phyloP scores from a whole-genome alignment of 306 rosid genomes.

The Rubus parviflorus region DNA sequence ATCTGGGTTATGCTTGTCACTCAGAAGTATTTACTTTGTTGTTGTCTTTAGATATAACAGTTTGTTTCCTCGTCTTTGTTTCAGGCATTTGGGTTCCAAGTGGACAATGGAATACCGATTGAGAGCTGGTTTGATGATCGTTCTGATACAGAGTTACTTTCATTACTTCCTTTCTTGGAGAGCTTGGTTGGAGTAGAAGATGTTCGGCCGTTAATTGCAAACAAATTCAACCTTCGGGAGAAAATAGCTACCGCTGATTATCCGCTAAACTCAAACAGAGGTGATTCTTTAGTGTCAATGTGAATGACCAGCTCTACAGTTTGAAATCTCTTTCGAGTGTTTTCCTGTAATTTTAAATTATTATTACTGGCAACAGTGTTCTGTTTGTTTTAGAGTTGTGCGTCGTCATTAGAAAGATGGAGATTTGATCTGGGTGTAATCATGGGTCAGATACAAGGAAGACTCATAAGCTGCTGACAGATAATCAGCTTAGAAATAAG shows the following conservation, averaged over 20 bases:
- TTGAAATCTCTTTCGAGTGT: constrained; percentile 21
- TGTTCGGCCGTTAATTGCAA: constrained; percentile 86
- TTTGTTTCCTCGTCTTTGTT: constrained; percentile 20
- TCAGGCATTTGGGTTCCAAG: constrained; percentile 99
- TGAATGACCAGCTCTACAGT: constrained; percentile 34
- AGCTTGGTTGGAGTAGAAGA: constrained; percentile 89
- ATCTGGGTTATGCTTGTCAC: background rate
- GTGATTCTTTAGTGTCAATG: constrained; percentile 49
- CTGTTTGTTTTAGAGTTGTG: constrained; percentile 34
- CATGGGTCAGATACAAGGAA: constrained; percentile 31
- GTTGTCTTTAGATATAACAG: background rate
- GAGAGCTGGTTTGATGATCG: constrained; percentile 99
- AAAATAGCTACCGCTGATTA: constrained; percentile 79
- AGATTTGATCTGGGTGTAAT: constrained; percentile 21
- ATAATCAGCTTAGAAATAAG: constrained; percentile 37
- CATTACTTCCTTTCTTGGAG: constrained; percentile 86
- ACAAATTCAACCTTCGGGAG: constrained; percentile 77
- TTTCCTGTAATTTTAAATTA: constrained; percentile 38
- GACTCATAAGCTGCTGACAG: constrained; percentile 26
- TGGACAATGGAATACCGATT: constrained; percentile 96
- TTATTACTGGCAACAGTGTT: constrained; percentile 28
- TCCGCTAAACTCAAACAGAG: constrained; percentile 57
- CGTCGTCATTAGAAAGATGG: constrained; percentile 26
- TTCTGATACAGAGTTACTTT: constrained; percentile 71
- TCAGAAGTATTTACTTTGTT: background rate